A percentile compares a stretch with the other conserved stretches of the same genome.
phyloP scores from a whole-genome alignment of 2,329 filamentous ascomycete species.

The Ophiocordyceps camponoti-rufipedis region DNA sequence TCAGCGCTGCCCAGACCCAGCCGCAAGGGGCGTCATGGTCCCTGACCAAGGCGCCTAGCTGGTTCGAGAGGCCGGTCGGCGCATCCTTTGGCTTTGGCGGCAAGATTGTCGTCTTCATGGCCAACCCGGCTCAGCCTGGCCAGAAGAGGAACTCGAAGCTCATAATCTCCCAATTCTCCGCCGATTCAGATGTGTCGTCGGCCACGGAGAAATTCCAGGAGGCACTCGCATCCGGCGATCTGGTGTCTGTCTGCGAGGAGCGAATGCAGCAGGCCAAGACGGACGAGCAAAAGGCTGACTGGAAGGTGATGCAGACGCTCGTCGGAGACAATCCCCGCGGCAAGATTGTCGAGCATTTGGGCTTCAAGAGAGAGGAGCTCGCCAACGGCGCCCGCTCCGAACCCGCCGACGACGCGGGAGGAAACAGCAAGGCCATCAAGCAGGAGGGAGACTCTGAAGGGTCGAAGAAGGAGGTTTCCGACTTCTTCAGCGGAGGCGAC shows the following conservation, averaged over 20 bases:
- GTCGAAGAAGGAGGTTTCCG: slow-evolving; percentile 48
- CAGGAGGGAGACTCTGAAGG: slow-evolving; percentile 15
- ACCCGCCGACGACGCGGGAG: slow-evolving; percentile 8
- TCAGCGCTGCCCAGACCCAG: slow-evolving; percentile 79
- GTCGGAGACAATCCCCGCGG: slow-evolving; percentile 72
- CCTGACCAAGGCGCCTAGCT: slow-evolving; percentile 68
- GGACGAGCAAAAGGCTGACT: slow-evolving; percentile 89
- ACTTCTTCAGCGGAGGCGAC: slow-evolving; percentile 55
- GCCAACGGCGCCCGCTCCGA: slow-evolving; percentile 27
- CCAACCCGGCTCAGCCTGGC: slow-evolving; percentile 36
- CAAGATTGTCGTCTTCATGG: slow-evolving; percentile 63
- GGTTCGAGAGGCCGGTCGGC: slow-evolving; percentile 71
- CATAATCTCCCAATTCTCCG: slow-evolving; percentile 70
- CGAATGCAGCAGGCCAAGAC: slow-evolving; percentile 58
- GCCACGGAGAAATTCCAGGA: slow-evolving; percentile 78
- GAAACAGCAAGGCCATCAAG: slow-evolving; percentile 10
- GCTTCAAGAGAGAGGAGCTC: slow-evolving; percentile 51
- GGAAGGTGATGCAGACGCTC: slow-evolving; percentile 83
- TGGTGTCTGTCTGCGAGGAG: slow-evolving; percentile 61
- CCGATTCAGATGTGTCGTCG: slow-evolving; percentile 69
- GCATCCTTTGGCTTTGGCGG: slow-evolving; percentile 93
- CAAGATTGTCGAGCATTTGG: slow-evolving; percentile 74
- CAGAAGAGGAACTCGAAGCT: slow-evolving; percentile 58
- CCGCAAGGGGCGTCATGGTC: slow-evolving; percentile 84
- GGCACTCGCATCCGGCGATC: slow-evolving; percentile 58